A percentile compares a stretch with the other conserved stretches of the same genome.
phyloP scores from a whole-genome alignment of 1,139 yeast species.

The Yarrowia galli region DNA sequence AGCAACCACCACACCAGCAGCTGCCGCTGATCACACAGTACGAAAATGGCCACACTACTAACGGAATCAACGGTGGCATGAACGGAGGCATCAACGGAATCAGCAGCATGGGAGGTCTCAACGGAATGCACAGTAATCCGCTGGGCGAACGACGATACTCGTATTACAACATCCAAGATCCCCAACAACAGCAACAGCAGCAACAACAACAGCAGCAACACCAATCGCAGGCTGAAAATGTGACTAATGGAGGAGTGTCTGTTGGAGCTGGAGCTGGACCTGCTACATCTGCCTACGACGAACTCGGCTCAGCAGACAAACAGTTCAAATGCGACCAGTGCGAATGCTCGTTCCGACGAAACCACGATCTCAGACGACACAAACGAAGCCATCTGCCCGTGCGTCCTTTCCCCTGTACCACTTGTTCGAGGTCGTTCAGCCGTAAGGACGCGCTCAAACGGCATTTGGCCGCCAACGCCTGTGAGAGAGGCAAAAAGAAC shows the following conservation, averaged over 20 bases:
- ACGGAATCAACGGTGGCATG: conserved; percentile 14
- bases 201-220: conserved; percentile 13
- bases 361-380: conserved; percentile 37
- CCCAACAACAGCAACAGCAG: conserved; percentile 8
- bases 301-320: conserved; percentile 16
- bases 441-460: conserved; percentile 40
- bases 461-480: conserved; percentile 39
- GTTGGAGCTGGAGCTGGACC: not conserved
- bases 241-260: not conserved
- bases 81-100: not conserved
- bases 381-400: conserved; percentile 37
- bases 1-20: not conserved
- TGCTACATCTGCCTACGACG: conserved; percentile 1
- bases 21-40: conserved; percentile 2
- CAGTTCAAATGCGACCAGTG: conserved; percentile 39
- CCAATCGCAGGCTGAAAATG: not conserved
- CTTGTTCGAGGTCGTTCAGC: conserved; percentile 38
- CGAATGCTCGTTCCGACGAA: conserved; percentile 34
- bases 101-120: conserved; percentile 4
- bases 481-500: conserved; percentile 39
- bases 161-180: conserved; percentile 19
- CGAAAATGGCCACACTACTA: conserved; percentile 9
- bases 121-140: conserved; percentile 23
- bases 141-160: conserved; percentile 27
- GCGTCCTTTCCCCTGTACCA: conserved; percentile 39